A percentile compares a stretch with the other conserved stretches of the same genome.
Evolutionary conservation across 1,284 basidiomycete genomes (phyloP).

Genomic region (Ganoderma leucocontextum): DNA sequence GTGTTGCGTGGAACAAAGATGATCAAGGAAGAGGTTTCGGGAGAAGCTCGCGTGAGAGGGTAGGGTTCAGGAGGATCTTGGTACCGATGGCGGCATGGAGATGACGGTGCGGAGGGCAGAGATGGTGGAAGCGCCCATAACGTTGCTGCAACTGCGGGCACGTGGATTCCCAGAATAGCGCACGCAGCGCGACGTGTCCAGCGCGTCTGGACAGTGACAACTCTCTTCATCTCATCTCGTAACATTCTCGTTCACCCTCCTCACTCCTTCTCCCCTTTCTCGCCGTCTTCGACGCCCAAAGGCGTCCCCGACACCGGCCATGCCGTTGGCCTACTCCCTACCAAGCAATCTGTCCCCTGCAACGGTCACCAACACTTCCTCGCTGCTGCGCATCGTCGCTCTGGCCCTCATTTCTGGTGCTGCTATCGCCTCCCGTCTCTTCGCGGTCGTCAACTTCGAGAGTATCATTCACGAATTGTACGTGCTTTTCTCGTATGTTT

Average conservation of each 20-base stretch:
- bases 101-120: neutral
- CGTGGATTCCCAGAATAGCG: conserved; percentile 34
- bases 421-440: conserved; percentile 94
- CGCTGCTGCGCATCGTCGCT: conserved; percentile 86
- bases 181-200: conserved; percentile 37
- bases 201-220: conserved; percentile 22
- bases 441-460: conserved; percentile 98
- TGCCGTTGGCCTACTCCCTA: conserved; percentile 74
- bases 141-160: conserved; percentile 21
- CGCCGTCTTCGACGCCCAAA: conserved; percentile 26
- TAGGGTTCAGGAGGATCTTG: neutral
- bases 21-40: neutral
- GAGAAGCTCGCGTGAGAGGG: neutral
- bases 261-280: conserved; percentile 18
- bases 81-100: neutral
- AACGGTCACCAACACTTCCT: conserved; percentile 83
- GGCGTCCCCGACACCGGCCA: conserved; percentile 46
- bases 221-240: neutral
- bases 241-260: conserved; percentile 11
- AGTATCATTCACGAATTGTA: conserved; percentile 99
- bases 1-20: neutral
- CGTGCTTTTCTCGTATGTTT: conserved; percentile 43
- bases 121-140: conserved; percentile 14
- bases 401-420: conserved; percentile 90
- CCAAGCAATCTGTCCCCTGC: conserved; percentile 72